Conservation (phyloP, 1,139 yeast species). For the Debaryomycetaceae sp. region DNA sequence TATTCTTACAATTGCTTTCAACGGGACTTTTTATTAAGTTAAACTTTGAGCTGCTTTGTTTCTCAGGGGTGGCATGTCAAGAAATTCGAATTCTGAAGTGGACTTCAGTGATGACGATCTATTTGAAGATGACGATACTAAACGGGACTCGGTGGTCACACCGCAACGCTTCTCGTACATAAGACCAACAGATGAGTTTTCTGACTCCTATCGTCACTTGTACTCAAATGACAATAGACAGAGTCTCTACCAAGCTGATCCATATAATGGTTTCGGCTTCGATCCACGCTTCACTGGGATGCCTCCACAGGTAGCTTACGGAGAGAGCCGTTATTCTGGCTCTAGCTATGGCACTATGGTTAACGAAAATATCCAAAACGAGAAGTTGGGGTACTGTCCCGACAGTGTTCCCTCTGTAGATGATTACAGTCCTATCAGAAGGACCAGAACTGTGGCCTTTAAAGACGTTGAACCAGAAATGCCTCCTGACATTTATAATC, state of each 20-base stretch:
- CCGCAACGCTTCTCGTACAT: neutral
- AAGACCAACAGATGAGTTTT: neutral
- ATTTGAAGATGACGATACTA: neutral
- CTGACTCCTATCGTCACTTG: neutral
- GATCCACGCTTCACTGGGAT: neutral
- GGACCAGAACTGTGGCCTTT: slow-evolving; percentile 32
- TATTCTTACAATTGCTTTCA: too few species aligned
- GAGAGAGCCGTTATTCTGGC: slow-evolving; percentile 6
- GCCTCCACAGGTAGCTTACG: neutral
- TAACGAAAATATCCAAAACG: slow-evolving; percentile 17
- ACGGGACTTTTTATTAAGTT: too few species aligned
- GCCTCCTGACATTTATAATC: slow-evolving; percentile 30
- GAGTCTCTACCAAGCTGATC: neutral
- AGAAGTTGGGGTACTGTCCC: slow-evolving; percentile 9
- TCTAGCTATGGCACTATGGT: slow-evolving; percentile 20
- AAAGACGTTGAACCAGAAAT: slow-evolving; percentile 34
- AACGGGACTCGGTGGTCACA: slow-evolving; percentile 1
- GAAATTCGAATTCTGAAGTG: neutral
- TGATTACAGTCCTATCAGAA: neutral
- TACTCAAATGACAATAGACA: neutral
- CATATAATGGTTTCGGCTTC: neutral
- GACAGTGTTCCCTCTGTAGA: neutral
- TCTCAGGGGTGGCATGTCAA: neutral
- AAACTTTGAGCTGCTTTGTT: too few species aligned
- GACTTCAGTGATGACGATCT: neutral